Evolutionary conservation across 2,329 filamentous ascomycete genomes (phyloP), one percentile per base, ranked within the genome.

Genomic region (Cladophialophora bantiana): DNA sequence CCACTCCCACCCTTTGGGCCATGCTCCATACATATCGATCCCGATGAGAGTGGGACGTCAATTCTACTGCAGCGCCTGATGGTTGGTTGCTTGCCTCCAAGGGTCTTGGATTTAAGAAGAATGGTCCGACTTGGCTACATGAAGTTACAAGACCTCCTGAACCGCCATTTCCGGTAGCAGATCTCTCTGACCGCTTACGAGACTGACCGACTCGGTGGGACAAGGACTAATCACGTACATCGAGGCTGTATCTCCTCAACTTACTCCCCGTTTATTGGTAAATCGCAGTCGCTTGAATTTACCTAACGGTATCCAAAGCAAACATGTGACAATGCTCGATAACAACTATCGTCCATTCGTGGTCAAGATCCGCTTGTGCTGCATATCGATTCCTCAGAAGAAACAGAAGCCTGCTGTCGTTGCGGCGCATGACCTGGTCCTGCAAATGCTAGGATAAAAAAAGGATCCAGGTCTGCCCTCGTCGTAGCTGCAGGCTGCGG

Each of bases 91-190:
- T 26, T 18, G 18, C 7, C 45, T 50, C 45, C 36, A 48, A 50
- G 18, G 18, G 18, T 26, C 18, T 20, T 50, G 7, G 18, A 50
- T 10, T 26, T 12, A 55, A 55, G 52, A 55, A 55, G 52, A 55
- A 55, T 18, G 31, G 52, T 15, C 52, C 7, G 31, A 4, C 45
- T 55, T 55, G 52, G 52, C 52, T 55, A 35, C 31, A 34, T 55
- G 52, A 34, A 35, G 26, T 50, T 5, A n/a, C 52, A n/a, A 12
- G 10, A 12, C 31, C 13, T 7, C 7, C n/a, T 20, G 18, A 34
- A 35, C n/a, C 34, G 18, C 34, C 13, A n/a, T 55, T 36, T n/a
- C 45, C 45, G 45, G 18, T 26, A 26, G 45, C 4, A 50, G 18
- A 26, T 50, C 45, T 2, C 26, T 50, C 45, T 50, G 45, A 50